Conservation (phyloP, 2,329 filamentous ascomycete species). For the Trichocomaceae sp. region DNA sequence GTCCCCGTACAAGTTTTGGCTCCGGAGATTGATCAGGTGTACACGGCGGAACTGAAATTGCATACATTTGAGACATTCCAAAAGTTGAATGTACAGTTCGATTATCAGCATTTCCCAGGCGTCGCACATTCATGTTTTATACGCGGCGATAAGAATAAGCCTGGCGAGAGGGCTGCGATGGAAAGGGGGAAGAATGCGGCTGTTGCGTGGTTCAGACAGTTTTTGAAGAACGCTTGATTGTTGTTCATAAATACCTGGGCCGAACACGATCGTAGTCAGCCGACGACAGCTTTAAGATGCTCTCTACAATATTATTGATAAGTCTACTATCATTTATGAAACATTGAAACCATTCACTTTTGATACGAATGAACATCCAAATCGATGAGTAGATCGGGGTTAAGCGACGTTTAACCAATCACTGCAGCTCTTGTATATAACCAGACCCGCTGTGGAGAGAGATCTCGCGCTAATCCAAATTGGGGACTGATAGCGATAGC, state of each 20-base stretch:
- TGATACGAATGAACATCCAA: no score
- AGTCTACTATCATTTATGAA: no score
- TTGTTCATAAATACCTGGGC: not conserved
- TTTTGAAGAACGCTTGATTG: not conserved
- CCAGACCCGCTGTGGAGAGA: not conserved
- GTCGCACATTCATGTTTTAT: constrained; percentile 43
- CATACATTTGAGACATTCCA: constrained; percentile 37
- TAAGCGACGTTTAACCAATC: not conserved
- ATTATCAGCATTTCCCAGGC: constrained; percentile 49
- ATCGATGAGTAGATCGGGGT: no score
- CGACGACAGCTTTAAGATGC: no score
- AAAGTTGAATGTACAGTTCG: constrained; percentile 36
- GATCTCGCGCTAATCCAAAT: constrained; percentile 3
- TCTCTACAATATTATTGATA: no score
- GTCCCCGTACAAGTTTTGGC: constrained; percentile 50
- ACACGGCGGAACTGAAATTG: constrained; percentile 42
- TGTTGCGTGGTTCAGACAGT: constrained; percentile 40
- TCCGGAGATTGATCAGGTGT: constrained; percentile 43
- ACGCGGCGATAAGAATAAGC: constrained; percentile 36
- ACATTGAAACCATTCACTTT: no score
- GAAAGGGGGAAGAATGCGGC: constrained; percentile 44
- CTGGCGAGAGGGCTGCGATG: constrained; percentile 41
- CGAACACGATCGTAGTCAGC: no score
- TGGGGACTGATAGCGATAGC: constrained; percentile 11
- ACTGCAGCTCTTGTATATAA: not conserved